Evolutionary conservation across 129 eudicot genomes (phyloP), one percentile per base, ranked within the genome.

Genomic region (Arctium minus): DNA sequence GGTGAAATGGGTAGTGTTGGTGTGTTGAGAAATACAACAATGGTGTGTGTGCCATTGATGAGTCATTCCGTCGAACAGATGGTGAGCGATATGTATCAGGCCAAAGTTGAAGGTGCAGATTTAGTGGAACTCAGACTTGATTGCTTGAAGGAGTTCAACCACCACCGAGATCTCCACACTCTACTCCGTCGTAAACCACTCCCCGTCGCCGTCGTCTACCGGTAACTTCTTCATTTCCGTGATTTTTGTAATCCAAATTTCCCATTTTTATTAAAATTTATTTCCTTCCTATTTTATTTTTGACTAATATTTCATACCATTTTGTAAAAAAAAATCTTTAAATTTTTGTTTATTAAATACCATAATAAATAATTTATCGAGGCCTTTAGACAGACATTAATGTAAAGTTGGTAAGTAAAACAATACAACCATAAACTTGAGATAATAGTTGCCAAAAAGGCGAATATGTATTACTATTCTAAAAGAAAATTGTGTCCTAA

Each of bases 41-140:
- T 88, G 93, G 77, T 93, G 39, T 93, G 97, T 75, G 94, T 86
- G 38, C 92, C 89, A 56, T 86, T 93, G 70, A 76, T 89, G 92
- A 83, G 86, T 53, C 76, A 79, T 27, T 78, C 84, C 13, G 90
- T 91, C 68, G 91, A 93, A 50, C 84, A 91, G 83, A 75, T 89
- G 91, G 64, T 86, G 80, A 18, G 31, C 6, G 96, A 86, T 15
- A 93, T 93, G 96, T 46, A 39, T 30, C 79, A 84, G 78, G 97
- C 94, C 11, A 93, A 91, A 79, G 44, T 80, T 13, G 81, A 89
- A 53, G 97, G 97, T 0, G 97, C 96, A 1, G 94, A 93, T 69
- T 38, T 88, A 0, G 91, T 93, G 15, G 94, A 93, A 81, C 83
- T 93, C 72, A 62, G 93, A 80, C 88, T 93, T 32, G 93, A 91